Conservation (phyloP, 345 rosid genomes). For the Erucastrum elatum region DNA sequence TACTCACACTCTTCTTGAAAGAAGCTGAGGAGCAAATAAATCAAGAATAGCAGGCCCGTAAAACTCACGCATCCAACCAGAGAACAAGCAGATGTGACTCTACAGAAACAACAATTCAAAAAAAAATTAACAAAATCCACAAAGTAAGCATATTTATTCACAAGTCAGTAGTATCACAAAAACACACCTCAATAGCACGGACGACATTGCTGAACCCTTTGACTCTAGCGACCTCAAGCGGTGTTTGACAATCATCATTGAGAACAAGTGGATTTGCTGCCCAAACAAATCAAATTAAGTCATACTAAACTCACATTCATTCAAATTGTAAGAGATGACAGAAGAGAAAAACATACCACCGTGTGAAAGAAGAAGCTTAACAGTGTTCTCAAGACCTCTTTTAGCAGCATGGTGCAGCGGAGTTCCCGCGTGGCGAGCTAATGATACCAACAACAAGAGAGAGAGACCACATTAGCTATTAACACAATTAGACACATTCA, state of each 20-base stretch:
- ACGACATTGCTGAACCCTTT: slow-evolving; percentile 75
- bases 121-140: background rate
- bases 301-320: background rate
- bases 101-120: slow-evolving; percentile 35
- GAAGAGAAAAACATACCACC: slow-evolving; percentile 56
- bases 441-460: background rate
- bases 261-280: slow-evolving; percentile 79
- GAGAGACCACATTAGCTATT: background rate
- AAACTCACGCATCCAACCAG: slow-evolving; percentile 95
- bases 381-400: slow-evolving; percentile 76
- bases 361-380: slow-evolving; percentile 70
- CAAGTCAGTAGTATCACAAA: background rate
- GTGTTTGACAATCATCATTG: slow-evolving; percentile 91
- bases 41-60: slow-evolving; percentile 87
- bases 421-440: slow-evolving; percentile 87
- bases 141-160: background rate
- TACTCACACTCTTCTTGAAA: slow-evolving; percentile 88
- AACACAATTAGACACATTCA: background rate
- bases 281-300: background rate
- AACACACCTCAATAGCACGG: slow-evolving; percentile 79
- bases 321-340: background rate
- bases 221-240: slow-evolving; percentile 84
- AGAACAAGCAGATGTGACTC: slow-evolving; percentile 77
- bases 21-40: slow-evolving; percentile 72
- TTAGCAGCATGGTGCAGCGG: slow-evolving; percentile 98